Base-by-base conservation (phyloP, 371 early-diverging fungal genomes). In the Mortierella sp. region DNA sequence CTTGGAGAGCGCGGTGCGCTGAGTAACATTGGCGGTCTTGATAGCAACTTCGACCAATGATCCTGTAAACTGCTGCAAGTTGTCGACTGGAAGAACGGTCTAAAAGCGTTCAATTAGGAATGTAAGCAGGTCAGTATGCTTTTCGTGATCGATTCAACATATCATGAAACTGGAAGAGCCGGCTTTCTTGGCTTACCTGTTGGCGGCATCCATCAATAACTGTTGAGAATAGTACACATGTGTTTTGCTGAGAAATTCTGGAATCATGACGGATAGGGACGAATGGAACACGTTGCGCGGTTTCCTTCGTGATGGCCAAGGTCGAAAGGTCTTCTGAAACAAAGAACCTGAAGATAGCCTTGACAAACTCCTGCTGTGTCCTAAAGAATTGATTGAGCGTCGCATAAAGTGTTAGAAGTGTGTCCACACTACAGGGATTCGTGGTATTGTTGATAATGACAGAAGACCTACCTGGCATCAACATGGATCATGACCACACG, bases 171-270 rank as follows among this genome's bases (percentile, higher is more conserved):
- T 24, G 46, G 14, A 21, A 19, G 0, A 8, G 44, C 1, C 8
- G 5, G 6, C 19, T 16, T 26, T 16, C n/a, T 71, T 11, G 13
- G 16, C 6, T 40, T 88, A 92, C 93, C 81, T 92, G 92, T 76
- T 91, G 91, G 76, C 91, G 88, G 43, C 89, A 90, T 11, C 90
- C 89, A n/a, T 90, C 88, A 24, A 92, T 85, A 24, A 90, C 82
- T n/a, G 92, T 91, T 0, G 91, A 83, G 75, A 94, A 93, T 2
- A 93, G 72, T 4, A 87, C 88, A 10, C 83, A 77, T 1, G 91
- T 85, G 40, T 87, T 87, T 59, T 91, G 88, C 69, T 93, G 94
- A 11, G 88, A 78, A 16, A 71, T 75, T 40, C 89, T 72, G 2
- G 90, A 73, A 10, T 80, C 81, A 9, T 74, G 37, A 75, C 87